These are phyloP conservation scores for Solanum dulcamara DNA, from an alignment of 257 asterid genomes.

Conservation along the genomic window DNA sequence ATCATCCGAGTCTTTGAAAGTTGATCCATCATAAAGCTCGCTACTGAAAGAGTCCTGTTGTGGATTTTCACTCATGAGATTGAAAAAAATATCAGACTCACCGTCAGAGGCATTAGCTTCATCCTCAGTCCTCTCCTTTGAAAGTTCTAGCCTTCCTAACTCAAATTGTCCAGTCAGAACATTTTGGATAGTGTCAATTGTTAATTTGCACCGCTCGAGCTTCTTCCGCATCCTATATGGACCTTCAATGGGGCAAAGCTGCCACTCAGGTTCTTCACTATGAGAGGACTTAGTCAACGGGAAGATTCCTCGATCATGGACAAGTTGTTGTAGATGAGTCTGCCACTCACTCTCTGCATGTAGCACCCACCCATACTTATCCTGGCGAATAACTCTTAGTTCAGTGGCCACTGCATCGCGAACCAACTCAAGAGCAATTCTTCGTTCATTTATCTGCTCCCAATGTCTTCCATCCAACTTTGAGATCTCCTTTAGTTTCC, in stretches of 20 bases:
- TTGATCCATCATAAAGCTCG: conserved; percentile 59
- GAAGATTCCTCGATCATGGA: conserved; percentile 92
- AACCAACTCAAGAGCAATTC: conserved; percentile 89
- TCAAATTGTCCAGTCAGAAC: conserved; percentile 54
- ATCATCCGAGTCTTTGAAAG: conserved; percentile 65
- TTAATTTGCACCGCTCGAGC: conserved; percentile 73
- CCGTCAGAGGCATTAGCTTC: conserved; percentile 39
- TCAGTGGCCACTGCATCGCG: conserved; percentile 95
- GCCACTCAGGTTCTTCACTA: conserved; percentile 69
- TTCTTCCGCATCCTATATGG: conserved; percentile 97
- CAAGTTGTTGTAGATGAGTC: conserved; percentile 86
- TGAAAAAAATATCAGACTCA: conserved; percentile 47
- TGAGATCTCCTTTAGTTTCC: conserved; percentile 58
- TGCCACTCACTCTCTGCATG: conserved; percentile 99
- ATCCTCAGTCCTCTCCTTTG: conserved; percentile 58
- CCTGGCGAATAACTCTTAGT: conserved; percentile 94
- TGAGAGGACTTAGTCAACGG: conserved; percentile 50
- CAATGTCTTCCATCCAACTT: conserved; percentile 72
- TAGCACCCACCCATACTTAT: conserved; percentile 99
- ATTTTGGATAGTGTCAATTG: conserved; percentile 63
- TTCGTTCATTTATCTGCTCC: conserved; percentile 94
- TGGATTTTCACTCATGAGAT: conserved; percentile 46
- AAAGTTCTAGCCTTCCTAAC: conserved; percentile 48
- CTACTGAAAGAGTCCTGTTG: conserved; percentile 48
- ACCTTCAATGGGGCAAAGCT: conserved; percentile 98